Evolutionary conservation across 169 alveolate species (phyloP).

Genomic region (Plasmodium malariae): DNA sequence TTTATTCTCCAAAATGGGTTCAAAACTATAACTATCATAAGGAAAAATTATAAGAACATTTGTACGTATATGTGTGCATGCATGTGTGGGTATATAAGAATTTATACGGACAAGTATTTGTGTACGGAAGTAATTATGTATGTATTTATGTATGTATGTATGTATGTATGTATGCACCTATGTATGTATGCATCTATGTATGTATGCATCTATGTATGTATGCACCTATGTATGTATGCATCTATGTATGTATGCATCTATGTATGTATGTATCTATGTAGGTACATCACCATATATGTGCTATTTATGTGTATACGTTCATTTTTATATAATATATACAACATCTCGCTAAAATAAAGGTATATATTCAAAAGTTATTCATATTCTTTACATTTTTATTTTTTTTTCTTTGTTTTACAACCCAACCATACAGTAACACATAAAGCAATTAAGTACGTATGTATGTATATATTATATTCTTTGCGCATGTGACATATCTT

Average conservation of each 20-base stretch:
- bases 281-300: too few relatives aligned
- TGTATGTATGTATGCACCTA: neutral
- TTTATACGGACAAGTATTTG: neutral
- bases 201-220: neutral
- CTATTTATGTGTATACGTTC: too few relatives aligned
- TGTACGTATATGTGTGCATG: neutral
- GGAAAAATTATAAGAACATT: neutral
- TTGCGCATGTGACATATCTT: too few relatives aligned
- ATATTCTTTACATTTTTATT: neutral
- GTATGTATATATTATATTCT: too few relatives aligned
- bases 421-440: neutral
- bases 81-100: neutral
- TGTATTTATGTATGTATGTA: neutral
- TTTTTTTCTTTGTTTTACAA: neutral
- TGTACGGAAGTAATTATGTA: neutral
- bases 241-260: too few relatives aligned
- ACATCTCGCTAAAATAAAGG: too few relatives aligned
- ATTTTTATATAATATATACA: too few relatives aligned
- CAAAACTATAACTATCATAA: constrained; percentile 19
- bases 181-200: neutral
- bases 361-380: neutral
- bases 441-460: neutral
- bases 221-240: too few relatives aligned
- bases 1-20: constrained; percentile 84
- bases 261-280: too few relatives aligned